These are phyloP conservation scores for Datisca glomerata DNA, from an alignment of 306 rosid genomes.

Conservation along the genomic window DNA sequence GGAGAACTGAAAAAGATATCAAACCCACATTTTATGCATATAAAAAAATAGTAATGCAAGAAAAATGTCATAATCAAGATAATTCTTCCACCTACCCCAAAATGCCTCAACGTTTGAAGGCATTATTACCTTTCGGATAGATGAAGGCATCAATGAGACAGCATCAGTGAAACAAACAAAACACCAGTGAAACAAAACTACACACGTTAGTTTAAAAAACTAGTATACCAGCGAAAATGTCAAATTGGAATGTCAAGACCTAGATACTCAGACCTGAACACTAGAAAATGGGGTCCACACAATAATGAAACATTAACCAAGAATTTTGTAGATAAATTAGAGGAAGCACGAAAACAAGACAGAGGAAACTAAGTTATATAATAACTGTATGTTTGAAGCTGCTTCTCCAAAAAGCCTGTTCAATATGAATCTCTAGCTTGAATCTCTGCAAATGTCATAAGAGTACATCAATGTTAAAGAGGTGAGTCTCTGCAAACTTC, in stretches of 20 bases:
- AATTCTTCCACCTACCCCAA: conserved; percentile 29
- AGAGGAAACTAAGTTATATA: conserved; percentile 33
- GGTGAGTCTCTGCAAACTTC: conserved; percentile 97
- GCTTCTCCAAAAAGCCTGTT: conserved; percentile 33
- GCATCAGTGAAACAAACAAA: conserved; percentile 4
- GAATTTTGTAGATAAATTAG: conserved; percentile 24
- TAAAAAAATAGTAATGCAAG: no score
- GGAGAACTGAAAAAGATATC: no score
- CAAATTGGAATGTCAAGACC: conserved; percentile 23
- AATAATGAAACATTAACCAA: conserved; percentile 35
- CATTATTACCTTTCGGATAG: conserved; percentile 8
- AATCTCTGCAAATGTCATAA: conserved; percentile 97
- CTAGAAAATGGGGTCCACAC: conserved; percentile 23
- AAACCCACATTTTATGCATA: no score
- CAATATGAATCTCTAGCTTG: conserved; percentile 35
- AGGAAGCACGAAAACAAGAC: conserved; percentile 25
- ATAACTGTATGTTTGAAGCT: conserved; percentile 21
- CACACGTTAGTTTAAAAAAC: conserved; percentile 8
- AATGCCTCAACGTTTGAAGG: conserved; percentile 21
- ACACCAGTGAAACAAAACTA: conserved; percentile 4
- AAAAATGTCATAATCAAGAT: conserved; percentile 8
- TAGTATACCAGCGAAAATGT: conserved; percentile 14
- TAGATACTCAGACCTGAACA: conserved; percentile 29
- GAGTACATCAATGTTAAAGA: conserved; percentile 98
- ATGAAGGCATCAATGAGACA: conserved; percentile 6